Conservation (phyloP, 2,329 filamentous ascomycete species). For the Alternaria triticina region DNA sequence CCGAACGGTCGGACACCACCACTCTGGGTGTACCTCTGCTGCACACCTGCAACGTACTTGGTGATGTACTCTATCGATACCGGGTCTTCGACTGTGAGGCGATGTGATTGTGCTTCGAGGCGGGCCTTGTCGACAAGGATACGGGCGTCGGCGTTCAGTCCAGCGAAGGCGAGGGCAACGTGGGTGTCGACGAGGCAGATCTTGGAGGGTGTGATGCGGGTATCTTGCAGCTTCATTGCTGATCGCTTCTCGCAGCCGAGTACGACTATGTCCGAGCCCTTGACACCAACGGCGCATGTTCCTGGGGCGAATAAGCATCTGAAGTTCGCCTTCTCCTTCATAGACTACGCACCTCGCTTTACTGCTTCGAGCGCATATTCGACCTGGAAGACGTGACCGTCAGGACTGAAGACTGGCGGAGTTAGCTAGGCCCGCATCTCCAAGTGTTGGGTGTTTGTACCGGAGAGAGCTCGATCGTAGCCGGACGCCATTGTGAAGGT, state of each 20-base stretch:
- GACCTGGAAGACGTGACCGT: conserved; percentile 99
- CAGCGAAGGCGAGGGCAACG: conserved; percentile 95
- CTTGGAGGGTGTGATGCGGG: conserved; percentile 97
- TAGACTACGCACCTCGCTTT: conserved; percentile 77
- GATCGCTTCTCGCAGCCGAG: conserved; percentile 98
- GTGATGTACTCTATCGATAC: conserved; percentile 99
- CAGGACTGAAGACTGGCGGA: conserved; percentile 87
- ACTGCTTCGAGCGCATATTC: conserved; percentile 99
- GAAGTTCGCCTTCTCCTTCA: background rate
- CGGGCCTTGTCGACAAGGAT: conserved; percentile 98
- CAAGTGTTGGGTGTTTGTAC: conserved; percentile 62
- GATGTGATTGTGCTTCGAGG: conserved; percentile 95
- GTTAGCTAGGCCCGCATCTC: conserved; percentile 31
- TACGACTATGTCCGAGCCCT: conserved; percentile 92
- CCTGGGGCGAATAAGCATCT: conserved; percentile 59
- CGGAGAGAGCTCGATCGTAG: conserved; percentile 98
- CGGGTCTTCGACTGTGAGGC: conserved; percentile 95
- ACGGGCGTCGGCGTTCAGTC: conserved; percentile 95
- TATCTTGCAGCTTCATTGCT: conserved; percentile 99
- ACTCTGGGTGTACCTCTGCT: conserved; percentile 98
- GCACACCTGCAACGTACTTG: conserved; percentile 96
- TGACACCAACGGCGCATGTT: conserved; percentile 97
- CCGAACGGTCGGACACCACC: conserved; percentile 98
- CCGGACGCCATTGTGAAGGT: conserved; percentile 78
- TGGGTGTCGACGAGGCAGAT: conserved; percentile 96